Evolutionary conservation across 2,329 filamentous ascomycete genomes (phyloP), one percentile per base, ranked within the genome.

Genomic region (Xylariaceae sp.): DNA sequence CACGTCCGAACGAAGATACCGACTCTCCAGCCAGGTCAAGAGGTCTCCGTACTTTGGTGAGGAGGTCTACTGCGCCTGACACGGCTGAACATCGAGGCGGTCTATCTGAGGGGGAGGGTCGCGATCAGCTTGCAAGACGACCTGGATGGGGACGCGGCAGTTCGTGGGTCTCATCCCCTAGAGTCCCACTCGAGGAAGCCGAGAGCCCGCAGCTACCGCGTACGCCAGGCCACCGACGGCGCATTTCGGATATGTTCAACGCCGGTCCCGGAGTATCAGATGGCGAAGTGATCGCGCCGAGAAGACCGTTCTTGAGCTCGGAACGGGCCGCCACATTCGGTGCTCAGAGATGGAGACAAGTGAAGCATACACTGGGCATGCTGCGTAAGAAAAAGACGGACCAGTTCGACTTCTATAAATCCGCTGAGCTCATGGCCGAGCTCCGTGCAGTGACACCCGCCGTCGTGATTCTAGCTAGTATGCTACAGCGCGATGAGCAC

Each of bases 401-500:
- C 35, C 82, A 83, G 28, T 83, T 95, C 40, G 92, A 98, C 57
- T 88, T 92, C 53, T 81, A 84, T 52, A 98, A 96, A 58, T 96
- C 90, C 8, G 88, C 92, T 2, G 92, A 98, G 58, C 69, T 98
- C 29, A 90, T 98, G 75, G 92, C 92, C 2, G 92, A 98, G 59
- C 67, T 98, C 23, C 76, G 92, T 31, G 93, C 92, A 27, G 92
- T 88, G 34, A 87, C 89, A 1, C 92, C 92, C 3, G 92, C 92
- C 16, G 92, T 90, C 14, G 67, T 98, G 38, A 94, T 98, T 60
- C 67, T 98, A 33, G 92, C 92, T 6, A 95, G 89, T 53, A 95
- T 96, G 85, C 92, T 96, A 49, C 92, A 96, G 61, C 76, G 92
- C 37, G 92, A 98, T 49, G 92, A 98, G 59, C 86, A 95, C 50